Evolutionary conservation across 176 grass and related monocot genomes (phyloP).

Genomic region (Carex myosuroides): DNA sequence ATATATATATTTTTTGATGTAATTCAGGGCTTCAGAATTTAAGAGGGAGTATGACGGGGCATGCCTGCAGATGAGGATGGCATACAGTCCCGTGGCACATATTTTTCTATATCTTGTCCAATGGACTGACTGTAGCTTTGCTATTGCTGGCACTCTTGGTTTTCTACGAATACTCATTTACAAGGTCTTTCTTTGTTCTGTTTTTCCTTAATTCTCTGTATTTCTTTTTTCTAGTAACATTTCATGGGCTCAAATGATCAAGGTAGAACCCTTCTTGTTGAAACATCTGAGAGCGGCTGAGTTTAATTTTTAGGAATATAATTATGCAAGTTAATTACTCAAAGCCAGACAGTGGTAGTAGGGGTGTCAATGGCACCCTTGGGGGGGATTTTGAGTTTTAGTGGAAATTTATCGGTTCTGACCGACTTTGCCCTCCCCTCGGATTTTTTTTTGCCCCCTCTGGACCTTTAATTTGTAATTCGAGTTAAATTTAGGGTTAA

Average conservation of each 20-base stretch:
- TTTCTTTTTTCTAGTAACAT: neutral
- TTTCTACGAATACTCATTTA: conserved; percentile 75
- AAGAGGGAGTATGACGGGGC: conserved; percentile 63
- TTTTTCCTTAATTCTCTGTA: neutral
- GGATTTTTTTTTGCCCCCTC: too few relatives aligned
- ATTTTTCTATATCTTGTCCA: conserved; percentile 77
- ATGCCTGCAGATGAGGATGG: conserved; percentile 78
- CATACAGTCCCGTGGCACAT: conserved; percentile 60
- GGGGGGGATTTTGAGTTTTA: too few relatives aligned
- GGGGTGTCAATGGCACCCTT: too few relatives aligned
- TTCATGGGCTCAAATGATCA: neutral
- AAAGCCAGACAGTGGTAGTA: neutral
- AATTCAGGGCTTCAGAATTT: conserved; percentile 64
- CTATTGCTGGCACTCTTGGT: conserved; percentile 56
- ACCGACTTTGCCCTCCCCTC: too few relatives aligned
- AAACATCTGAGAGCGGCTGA: neutral
- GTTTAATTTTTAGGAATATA: neutral
- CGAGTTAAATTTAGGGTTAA: too few relatives aligned
- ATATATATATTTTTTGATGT: neutral
- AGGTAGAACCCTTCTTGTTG: neutral
- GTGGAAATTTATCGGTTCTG: too few relatives aligned
- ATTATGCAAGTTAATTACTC: neutral
- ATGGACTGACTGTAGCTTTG: conserved; percentile 74
- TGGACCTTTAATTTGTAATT: too few relatives aligned
- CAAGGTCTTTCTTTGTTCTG: conserved; percentile 33